Conservation (phyloP, 129 eudicot genomes). For the Lactuca saligna region DNA sequence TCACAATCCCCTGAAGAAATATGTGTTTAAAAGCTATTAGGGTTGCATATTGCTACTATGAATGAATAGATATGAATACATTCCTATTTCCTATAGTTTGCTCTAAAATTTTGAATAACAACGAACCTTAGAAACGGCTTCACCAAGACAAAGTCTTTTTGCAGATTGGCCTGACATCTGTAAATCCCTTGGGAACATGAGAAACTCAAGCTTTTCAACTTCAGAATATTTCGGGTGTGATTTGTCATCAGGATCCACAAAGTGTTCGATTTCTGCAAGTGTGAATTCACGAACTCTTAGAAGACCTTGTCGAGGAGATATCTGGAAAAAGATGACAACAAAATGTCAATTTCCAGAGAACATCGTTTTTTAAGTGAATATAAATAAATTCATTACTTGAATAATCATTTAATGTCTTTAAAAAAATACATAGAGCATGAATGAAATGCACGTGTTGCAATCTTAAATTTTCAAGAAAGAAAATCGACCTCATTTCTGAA, state of each 20-base stretch:
- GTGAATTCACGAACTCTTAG: slow-evolving; percentile 69
- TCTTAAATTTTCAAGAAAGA: slow-evolving; percentile 9
- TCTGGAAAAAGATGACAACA: slow-evolving; percentile 28
- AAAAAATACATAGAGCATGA: background rate
- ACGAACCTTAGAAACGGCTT: slow-evolving; percentile 54
- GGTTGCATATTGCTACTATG: too few species aligned
- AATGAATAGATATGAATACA: background rate
- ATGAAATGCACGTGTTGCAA: slow-evolving; percentile 13
- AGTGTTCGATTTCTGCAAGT: slow-evolving; percentile 67
- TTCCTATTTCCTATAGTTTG: background rate
- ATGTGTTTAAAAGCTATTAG: background rate
- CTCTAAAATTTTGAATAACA: background rate
- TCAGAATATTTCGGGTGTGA: slow-evolving; percentile 62
- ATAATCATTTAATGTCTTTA: background rate
- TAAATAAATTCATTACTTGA: too few species aligned
- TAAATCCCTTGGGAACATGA: slow-evolving; percentile 71
- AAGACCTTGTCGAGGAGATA: slow-evolving; percentile 70
- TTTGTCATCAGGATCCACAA: slow-evolving; percentile 64
- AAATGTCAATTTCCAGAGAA: background rate
- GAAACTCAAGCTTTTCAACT: slow-evolving; percentile 51
- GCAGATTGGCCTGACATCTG: slow-evolving; percentile 60
- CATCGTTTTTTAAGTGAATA: too few species aligned
- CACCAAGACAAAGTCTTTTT: slow-evolving; percentile 42
- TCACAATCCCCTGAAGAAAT: slow-evolving; percentile 55
- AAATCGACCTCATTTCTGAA: slow-evolving; percentile 57